A percentile compares a stretch with the other conserved stretches of the same genome.
Evolutionary conservation across 169 alveolate species (phyloP).

Genomic region (Babesia sp.): DNA sequence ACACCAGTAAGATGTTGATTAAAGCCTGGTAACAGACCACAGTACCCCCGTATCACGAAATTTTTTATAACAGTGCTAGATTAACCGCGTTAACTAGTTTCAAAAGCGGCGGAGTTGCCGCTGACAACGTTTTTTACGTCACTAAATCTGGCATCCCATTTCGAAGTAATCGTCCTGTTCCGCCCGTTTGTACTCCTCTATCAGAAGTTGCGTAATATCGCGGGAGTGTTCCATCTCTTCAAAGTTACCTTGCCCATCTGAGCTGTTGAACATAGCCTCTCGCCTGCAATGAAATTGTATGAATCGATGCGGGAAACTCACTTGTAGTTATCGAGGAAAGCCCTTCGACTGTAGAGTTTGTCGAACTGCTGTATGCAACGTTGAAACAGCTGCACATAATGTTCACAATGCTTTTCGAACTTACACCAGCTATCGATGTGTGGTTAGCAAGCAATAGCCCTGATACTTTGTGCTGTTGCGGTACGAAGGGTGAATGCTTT

Average conservation of each 20-base stretch:
- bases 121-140: background rate
- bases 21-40: no score
- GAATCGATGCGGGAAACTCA: background rate
- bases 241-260: constrained; percentile 87
- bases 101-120: constrained; percentile 1
- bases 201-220: constrained; percentile 89
- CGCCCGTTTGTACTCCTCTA: constrained; percentile 96
- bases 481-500: constrained; percentile 94
- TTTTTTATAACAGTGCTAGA: no score
- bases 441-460: constrained; percentile 99
- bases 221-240: constrained; percentile 91
- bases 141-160: constrained; percentile 59
- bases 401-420: background rate
- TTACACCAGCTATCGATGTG: constrained; percentile 92
- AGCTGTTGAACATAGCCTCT: constrained; percentile 80
- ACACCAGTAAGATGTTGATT: background rate
- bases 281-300: constrained; percentile 34
- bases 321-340: constrained; percentile 94
- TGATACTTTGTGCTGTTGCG: constrained; percentile 93
- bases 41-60: no score
- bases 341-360: constrained; percentile 92
- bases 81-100: no score
- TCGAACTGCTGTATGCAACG: constrained; percentile 91
- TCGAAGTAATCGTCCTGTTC: constrained; percentile 92
- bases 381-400: constrained; percentile 70